Conservation (phyloP, 2,329 filamentous ascomycete genomes). For the Alternaria triticina region DNA sequence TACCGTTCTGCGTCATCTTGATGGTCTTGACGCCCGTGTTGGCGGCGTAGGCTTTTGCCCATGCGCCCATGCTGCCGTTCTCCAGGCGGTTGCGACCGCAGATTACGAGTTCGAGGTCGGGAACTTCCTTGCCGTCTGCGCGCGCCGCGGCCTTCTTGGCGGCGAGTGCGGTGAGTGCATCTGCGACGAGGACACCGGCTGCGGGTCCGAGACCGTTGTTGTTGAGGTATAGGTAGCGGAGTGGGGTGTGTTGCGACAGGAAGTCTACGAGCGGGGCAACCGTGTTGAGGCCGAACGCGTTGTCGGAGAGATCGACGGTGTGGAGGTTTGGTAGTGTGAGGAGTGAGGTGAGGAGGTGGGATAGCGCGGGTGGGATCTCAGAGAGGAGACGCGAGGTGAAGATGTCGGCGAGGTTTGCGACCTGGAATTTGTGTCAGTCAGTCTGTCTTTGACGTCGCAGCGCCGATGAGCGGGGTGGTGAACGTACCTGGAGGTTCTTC, state of each 20-base stretch:
- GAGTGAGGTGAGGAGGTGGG: conserved; percentile 82
- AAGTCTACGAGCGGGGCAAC: conserved; percentile 93
- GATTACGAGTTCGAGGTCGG: conserved; percentile 92
- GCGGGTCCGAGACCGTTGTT: conserved; percentile 97
- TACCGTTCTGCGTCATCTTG: conserved; percentile 99
- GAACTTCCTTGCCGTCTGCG: conserved; percentile 73
- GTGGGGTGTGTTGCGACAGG: conserved; percentile 82
- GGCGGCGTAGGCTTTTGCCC: conserved; percentile 85
- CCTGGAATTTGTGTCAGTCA: conserved; percentile 50
- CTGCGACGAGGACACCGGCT: conserved; percentile 85
- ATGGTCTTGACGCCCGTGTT: conserved; percentile 81
- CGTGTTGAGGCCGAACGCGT: conserved; percentile 95
- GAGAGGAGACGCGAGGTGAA: conserved; percentile 92
- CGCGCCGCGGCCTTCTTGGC: conserved; percentile 81
- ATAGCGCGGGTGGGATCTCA: conserved; percentile 91
- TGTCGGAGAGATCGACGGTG: conserved; percentile 95
- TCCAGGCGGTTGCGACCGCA: conserved; percentile 96
- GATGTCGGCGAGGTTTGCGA: conserved; percentile 93
- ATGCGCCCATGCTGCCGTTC: conserved; percentile 94
- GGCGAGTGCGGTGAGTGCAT: conserved; percentile 83
- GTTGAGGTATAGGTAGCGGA: conserved; percentile 94
- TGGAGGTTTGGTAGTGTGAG: conserved; percentile 84
- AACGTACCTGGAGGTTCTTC: conserved; percentile 73
- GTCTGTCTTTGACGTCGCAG: background rate
- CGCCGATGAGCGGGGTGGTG: background rate